Conservation (phyloP, 2,329 filamentous ascomycete species). For the Eurotiales sp. region DNA sequence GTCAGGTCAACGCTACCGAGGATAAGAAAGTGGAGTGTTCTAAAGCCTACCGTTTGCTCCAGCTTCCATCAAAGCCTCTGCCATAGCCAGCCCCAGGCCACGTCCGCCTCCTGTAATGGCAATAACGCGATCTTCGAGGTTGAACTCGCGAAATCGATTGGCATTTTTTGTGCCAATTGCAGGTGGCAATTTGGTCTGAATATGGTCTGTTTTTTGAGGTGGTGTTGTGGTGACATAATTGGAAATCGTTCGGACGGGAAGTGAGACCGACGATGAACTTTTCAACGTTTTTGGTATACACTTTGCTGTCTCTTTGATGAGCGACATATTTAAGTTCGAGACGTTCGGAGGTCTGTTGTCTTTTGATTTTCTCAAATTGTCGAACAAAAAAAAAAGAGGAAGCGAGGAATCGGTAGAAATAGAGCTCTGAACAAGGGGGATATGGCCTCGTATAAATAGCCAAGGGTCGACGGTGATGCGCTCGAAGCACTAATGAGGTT, state of each 20-base stretch:
- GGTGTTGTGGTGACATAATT: background rate
- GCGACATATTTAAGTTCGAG: background rate
- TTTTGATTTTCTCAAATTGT: background rate
- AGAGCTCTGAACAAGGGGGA: background rate
- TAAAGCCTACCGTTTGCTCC: slow-evolving; percentile 41
- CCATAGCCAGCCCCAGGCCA: slow-evolving; percentile 44
- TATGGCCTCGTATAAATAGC: background rate
- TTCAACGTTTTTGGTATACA: background rate
- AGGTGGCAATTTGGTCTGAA: slow-evolving; percentile 29
- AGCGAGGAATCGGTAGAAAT: background rate
- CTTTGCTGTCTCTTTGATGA: background rate
- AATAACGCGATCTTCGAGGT: slow-evolving; percentile 39
- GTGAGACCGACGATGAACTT: background rate
- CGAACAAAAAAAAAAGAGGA: background rate
- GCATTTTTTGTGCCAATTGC: slow-evolving; percentile 22
- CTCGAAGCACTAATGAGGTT: too few species aligned
- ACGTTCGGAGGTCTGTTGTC: too few species aligned
- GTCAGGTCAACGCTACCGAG: too few species aligned
- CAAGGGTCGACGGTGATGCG: too few species aligned
- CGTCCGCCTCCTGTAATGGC: slow-evolving; percentile 43
- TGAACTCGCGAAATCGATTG: slow-evolving; percentile 41
- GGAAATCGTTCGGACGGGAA: background rate
- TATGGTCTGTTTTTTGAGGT: slow-evolving; percentile 22
- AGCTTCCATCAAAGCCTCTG: slow-evolving; percentile 46
- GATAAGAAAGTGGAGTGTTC: background rate